Percentiles rank a stretch among this genome's conserved stretches.
Conservation (phyloP, 2,329 filamentous ascomycete genomes). For the Xylariaceae sp. region DNA sequence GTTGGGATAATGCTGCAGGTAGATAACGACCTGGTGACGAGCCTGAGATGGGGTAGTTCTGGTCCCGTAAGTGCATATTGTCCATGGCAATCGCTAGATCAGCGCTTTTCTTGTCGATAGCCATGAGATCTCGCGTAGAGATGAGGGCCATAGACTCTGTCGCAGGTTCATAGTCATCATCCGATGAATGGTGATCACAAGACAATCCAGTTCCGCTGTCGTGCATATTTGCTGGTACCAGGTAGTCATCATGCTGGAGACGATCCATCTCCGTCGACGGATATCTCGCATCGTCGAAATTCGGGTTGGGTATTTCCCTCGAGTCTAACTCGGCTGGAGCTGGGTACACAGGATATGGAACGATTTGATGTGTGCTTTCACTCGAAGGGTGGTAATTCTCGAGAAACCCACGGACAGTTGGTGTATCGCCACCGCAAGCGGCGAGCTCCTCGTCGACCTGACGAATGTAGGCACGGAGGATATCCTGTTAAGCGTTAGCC, state of each 20-base stretch:
- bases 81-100: constrained; percentile 41
- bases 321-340: constrained; percentile 19
- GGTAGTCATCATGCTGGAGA: constrained; percentile 29
- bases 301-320: constrained; percentile 31
- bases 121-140: constrained; percentile 50
- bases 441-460: constrained; percentile 49
- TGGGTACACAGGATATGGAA: constrained; percentile 24
- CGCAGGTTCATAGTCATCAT: constrained; percentile 30
- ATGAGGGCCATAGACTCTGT: constrained; percentile 42
- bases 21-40: constrained; percentile 31
- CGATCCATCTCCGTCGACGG: constrained; percentile 35
- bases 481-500: constrained; percentile 38
- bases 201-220: constrained; percentile 23
- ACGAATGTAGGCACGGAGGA: constrained; percentile 57
- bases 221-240: constrained; percentile 12
- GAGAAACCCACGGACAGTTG: constrained; percentile 51
- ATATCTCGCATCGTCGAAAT: constrained; percentile 37
- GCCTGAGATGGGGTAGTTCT: constrained; percentile 34
- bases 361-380: constrained; percentile 24
- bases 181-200: constrained; percentile 33
- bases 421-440: constrained; percentile 39
- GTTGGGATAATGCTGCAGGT: constrained; percentile 30
- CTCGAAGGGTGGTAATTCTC: constrained; percentile 30
- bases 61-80: constrained; percentile 34
- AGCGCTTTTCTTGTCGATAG: constrained; percentile 34